A percentile compares a stretch with the other conserved stretches of the same genome.
These are phyloP conservation scores for Orbilia oligospora DNA, from an alignment of 2,329 filamentous ascomycete genomes.

Conservation along the genomic window DNA sequence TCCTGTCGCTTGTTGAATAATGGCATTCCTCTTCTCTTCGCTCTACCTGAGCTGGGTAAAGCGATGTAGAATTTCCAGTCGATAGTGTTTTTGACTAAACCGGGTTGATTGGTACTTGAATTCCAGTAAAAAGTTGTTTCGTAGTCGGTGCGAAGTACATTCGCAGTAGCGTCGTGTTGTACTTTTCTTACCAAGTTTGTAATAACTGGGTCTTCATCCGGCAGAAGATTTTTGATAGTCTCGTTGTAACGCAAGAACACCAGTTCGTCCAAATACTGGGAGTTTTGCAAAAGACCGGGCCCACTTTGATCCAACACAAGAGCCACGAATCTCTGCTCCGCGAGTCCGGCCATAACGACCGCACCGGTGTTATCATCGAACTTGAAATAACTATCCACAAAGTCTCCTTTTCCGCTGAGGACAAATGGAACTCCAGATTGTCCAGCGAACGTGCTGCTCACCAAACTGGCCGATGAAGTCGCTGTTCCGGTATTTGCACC, in stretches of 20 bases:
- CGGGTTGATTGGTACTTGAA: background rate
- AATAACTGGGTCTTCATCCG: slow-evolving; percentile 19
- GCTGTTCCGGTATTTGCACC: background rate
- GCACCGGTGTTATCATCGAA: slow-evolving; percentile 29
- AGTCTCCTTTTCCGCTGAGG: background rate
- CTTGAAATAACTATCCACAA: slow-evolving; percentile 16
- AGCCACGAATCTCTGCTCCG: background rate
- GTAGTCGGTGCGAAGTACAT: background rate
- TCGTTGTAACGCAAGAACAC: slow-evolving; percentile 30
- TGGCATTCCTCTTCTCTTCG: background rate
- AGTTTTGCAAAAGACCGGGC: slow-evolving; percentile 14
- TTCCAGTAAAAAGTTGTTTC: slow-evolving; percentile 30
- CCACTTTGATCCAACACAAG: slow-evolving; percentile 11
- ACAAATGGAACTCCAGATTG: slow-evolving; percentile 6
- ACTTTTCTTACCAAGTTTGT: slow-evolving; percentile 27
- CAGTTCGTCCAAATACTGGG: slow-evolving; percentile 10
- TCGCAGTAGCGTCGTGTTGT: background rate
- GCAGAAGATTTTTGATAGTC: background rate
- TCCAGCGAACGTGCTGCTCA: slow-evolving; percentile 9
- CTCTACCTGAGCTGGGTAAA: background rate
- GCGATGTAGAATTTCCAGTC: slow-evolving; percentile 22
- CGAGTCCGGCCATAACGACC: slow-evolving; percentile 3
- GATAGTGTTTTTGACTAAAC: background rate
- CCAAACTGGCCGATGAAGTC: background rate
- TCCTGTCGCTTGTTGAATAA: background rate